Evolutionary conservation across 306 rosid genomes (phyloP).

Genomic region (Astragalus membranaceus): DNA sequence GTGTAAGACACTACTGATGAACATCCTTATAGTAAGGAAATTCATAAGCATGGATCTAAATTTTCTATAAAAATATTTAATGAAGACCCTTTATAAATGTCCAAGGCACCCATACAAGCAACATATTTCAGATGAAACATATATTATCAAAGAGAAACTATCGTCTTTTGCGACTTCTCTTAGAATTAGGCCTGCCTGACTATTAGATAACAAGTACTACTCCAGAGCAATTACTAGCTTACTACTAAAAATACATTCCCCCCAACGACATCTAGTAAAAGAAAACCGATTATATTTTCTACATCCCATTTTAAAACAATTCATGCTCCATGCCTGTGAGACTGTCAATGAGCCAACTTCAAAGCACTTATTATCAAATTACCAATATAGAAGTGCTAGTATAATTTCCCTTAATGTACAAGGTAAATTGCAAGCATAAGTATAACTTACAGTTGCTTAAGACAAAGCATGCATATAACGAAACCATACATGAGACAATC

Average conservation of each 20-base stretch:
- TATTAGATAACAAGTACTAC: neutral
- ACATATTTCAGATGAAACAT: slow-evolving; percentile 15
- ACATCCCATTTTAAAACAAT: neutral
- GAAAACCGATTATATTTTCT: neutral
- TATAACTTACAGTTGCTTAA: neutral
- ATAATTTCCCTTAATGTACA: neutral
- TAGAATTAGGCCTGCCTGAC: neutral
- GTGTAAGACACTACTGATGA: neutral
- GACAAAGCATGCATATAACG: neutral
- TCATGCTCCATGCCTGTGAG: neutral
- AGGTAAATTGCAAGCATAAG: neutral
- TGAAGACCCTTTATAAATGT: neutral
- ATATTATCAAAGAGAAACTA: slow-evolving; percentile 3
- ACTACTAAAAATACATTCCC: neutral
- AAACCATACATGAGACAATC: neutral
- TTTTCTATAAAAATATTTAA: neutral
- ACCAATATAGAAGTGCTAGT: neutral
- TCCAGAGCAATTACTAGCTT: neutral
- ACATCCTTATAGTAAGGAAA: slow-evolving; percentile 3
- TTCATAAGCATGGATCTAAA: neutral
- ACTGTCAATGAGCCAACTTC: neutral
- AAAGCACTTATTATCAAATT: neutral
- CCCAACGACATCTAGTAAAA: neutral
- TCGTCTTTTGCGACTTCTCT: neutral
- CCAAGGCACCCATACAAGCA: neutral